Conservation (phyloP, 306 rosid species). For the Lathyrus tuberosus region DNA sequence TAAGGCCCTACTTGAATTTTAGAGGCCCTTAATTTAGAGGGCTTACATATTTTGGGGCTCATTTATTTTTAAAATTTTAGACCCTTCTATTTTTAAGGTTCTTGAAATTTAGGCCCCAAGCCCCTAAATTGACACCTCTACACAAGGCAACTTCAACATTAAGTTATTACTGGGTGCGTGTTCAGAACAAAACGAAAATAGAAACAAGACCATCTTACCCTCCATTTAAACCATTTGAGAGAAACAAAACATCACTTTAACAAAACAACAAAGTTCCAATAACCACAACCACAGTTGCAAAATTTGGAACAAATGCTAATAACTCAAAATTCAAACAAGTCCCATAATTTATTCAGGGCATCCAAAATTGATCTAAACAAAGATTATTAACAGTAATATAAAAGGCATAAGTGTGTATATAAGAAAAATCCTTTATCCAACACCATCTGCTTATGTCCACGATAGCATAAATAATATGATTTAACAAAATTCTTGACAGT, state of each 20-base stretch:
- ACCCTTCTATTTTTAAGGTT: too few relatives aligned
- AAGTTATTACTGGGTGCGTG: background rate
- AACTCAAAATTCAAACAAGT: background rate
- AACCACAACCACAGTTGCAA: conserved; percentile 15
- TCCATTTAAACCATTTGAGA: background rate
- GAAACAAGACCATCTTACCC: background rate
- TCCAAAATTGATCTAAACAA: conserved; percentile 23
- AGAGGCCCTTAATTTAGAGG: too few relatives aligned
- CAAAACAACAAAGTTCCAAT: background rate
- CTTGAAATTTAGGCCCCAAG: too few relatives aligned
- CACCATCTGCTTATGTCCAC: background rate
- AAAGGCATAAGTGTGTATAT: background rate
- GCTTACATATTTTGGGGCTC: too few relatives aligned
- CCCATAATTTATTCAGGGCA: background rate
- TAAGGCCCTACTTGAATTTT: too few relatives aligned
- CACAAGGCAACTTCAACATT: background rate
- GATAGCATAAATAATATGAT: background rate
- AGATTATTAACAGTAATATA: background rate
- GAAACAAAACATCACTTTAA: conserved; percentile 5
- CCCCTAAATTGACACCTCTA: too few relatives aligned
- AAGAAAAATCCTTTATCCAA: conserved; percentile 17
- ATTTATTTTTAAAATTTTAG: too few relatives aligned
- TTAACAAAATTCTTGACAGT: conserved; percentile 22
- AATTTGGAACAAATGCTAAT: background rate
- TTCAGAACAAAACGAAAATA: background rate